Conservation (phyloP, 768 basidiomycete species). For the Grammothele lineata region DNA sequence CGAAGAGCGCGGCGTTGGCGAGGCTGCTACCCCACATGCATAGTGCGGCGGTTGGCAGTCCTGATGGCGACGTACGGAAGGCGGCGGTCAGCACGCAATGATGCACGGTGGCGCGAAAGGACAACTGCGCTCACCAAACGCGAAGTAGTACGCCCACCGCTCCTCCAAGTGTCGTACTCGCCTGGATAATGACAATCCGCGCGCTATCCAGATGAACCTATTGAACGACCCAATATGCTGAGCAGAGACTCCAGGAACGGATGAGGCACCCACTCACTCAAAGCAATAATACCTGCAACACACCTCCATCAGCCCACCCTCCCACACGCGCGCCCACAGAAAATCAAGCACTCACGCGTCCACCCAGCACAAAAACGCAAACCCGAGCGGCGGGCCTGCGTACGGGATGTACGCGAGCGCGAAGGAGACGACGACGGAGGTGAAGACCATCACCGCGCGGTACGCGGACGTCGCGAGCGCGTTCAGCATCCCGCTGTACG, state of each 20-base stretch:
- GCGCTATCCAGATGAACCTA: conserved; percentile 78
- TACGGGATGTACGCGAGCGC: conserved; percentile 60
- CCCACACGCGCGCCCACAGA: no score
- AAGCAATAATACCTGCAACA: conserved; percentile 78
- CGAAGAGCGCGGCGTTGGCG: conserved; percentile 80
- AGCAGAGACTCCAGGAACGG: not conserved
- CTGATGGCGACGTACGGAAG: conserved; percentile 28
- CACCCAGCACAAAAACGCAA: conserved; percentile 80
- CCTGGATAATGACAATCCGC: conserved; percentile 62
- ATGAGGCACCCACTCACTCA: conserved; percentile 50
- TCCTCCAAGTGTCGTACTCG: conserved; percentile 77
- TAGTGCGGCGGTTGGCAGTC: conserved; percentile 64
- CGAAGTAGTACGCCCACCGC: conserved; percentile 85
- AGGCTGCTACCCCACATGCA: conserved; percentile 72
- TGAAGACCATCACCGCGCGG: conserved; percentile 75
- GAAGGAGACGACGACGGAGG: conserved; percentile 67
- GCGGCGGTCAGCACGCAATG: no score
- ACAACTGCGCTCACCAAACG: conserved; percentile 53
- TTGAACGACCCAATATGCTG: not conserved
- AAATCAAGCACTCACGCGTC: conserved; percentile 54
- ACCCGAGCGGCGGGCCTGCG: conserved; percentile 55
- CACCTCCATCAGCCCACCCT: not conserved
- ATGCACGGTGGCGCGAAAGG: not conserved
- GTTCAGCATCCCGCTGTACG: conserved; percentile 68
- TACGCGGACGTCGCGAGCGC: conserved; percentile 79